Evolutionary conservation across 345 rosid species (phyloP), one percentile per base, ranked within the genome.

Genomic region (Citrus sp.): DNA sequence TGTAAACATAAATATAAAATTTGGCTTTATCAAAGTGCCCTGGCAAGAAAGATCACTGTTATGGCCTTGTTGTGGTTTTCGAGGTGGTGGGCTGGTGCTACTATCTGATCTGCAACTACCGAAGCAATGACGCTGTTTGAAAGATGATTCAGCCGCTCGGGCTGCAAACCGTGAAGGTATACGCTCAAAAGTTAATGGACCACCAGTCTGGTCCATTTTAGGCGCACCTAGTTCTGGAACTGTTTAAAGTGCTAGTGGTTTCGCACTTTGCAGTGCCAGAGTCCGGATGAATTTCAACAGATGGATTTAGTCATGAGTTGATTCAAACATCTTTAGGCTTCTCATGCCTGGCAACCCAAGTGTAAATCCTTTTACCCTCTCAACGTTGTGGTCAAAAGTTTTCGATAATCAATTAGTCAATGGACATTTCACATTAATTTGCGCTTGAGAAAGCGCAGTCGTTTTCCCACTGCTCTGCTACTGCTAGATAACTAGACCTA

Each of bases 311-410:
- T 18, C 42, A 37, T 3, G 4, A 21, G 69, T 18, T 40, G 58
- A 56, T 10, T 63, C 69, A 60, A 73, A 59, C 22, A 24, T 8
- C 75, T 10, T 34, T 13, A 56, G 75, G 42, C 61, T 32, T 32
- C 61, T 63, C 71, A 49, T 22, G 62, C 37, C 18, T 59, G 65
- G 19, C 12, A 73, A 24, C 19, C 34, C 21, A 75, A 42, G 22
- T 49, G 78, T 32, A 32, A 8, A 46, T 9, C 19, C 22, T 62
- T 64, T 28, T n/a, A 38, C 19, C 49, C 38, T 7, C 28, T 22
- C 40, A 76, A 54, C 51, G 56, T 67, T 76, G 56, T 14, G 18
- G 73, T 76, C 72, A 76, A 54, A 66, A 9, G 71, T 64, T 49
- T 25, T 38, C 58, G 22, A 54, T 54, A 5, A 54, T 18, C 58